Evolutionary conservation across 1,284 basidiomycete genomes (phyloP), one percentile per base, ranked within the genome.

Genomic region (Singerocomus inundabilis): DNA sequence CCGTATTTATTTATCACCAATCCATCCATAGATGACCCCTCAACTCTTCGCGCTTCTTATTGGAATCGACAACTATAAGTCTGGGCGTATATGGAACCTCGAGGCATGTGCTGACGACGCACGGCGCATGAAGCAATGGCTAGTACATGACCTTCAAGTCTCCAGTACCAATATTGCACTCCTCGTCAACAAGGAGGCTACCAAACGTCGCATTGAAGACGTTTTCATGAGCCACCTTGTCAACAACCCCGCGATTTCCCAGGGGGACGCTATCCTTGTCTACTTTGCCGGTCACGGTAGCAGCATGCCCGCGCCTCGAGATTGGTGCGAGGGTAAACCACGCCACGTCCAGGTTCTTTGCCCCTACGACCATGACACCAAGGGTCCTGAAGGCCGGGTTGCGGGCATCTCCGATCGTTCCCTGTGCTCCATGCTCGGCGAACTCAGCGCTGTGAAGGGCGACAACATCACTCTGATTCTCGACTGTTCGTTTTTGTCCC

Each of bases 211-310:
- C 50, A 84, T 87, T 37, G 80, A 85, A 58, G 72, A 80, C 55
- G 68, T 62, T 3, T 80, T 87, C 59, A 76, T 76, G 70, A 68
- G 68, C 5, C 82, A 85, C 56, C 72, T 87, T 33, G 68, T 80
- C 54, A 77, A 79, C 59, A 85, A 87, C 57, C 67, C 76, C 11
- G 67, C 66, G 25, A 82, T 87, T 44, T 73, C 79, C 33, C 67
- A 63, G 26, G 83, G 78, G 15, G 84, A 87, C 51, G 79, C 84
- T 29, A 75, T 87, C 36, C 57, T 87, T 52, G 64, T 87, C 46
- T 87, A 83, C 58, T 87, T 84, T 57, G 81, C 85, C 31, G 84
- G 84, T 16, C 84, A 85, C 59, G 84, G 84, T 15, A 81, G 79
- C 59, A 72, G 68, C 46, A 62, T 81, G 34, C 62, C 69, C 15